A percentile compares a stretch with the other conserved stretches of the same genome.
Conservation (phyloP, 2,329 filamentous ascomycete genomes). For the Aureobasidium sp. region DNA sequence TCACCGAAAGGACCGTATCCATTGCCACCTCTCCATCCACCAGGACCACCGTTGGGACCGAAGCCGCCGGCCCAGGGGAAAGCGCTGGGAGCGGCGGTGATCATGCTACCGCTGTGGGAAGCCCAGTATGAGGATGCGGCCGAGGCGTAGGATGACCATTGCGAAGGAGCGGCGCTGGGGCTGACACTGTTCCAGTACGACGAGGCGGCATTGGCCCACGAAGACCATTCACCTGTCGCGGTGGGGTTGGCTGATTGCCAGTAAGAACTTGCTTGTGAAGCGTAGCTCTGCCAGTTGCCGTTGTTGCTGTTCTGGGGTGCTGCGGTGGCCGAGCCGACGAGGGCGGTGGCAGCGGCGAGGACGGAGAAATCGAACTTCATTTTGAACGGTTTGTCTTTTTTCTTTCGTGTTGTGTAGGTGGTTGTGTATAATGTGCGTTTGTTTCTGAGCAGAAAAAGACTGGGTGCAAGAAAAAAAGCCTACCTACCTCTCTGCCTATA, state of each 20-base stretch:
- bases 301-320: constrained; percentile 8
- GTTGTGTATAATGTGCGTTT: no score
- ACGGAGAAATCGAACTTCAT: constrained; percentile 9
- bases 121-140: constrained; percentile 12
- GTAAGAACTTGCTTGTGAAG: constrained; percentile 11
- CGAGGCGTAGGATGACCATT: constrained; percentile 11
- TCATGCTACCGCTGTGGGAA: not conserved
- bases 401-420: not conserved
- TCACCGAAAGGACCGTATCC: constrained; percentile 18
- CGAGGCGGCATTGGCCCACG: constrained; percentile 20
- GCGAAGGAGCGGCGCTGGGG: constrained; percentile 4
- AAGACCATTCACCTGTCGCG: constrained; percentile 21
- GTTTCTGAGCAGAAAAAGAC: not conserved
- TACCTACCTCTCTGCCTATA: constrained; percentile 8
- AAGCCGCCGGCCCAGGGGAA: constrained; percentile 12
- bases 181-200: constrained; percentile 15
- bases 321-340: constrained; percentile 2
- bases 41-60: constrained; percentile 8
- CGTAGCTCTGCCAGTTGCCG: constrained; percentile 11
- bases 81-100: not conserved
- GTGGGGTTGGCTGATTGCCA: constrained; percentile 14
- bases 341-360: constrained; percentile 7
- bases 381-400: not conserved
- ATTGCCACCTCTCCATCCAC: constrained; percentile 15
- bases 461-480: not conserved